Evolutionary conservation across 2,329 filamentous ascomycete species (phyloP).

Genomic region (Penicillium rolfsii): DNA sequence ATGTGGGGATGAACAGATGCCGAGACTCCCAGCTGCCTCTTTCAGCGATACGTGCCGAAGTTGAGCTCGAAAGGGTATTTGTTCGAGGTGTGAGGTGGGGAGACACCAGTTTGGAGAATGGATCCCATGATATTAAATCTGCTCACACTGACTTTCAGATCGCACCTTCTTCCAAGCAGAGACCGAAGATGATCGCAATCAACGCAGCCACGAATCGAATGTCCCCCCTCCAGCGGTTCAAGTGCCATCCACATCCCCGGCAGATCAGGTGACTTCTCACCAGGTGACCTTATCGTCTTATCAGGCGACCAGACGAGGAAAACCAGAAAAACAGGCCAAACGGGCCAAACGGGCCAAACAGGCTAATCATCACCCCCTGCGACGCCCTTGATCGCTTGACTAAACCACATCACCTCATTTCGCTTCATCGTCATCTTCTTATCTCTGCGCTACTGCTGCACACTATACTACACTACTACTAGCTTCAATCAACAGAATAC

Average conservation of each 20-base stretch:
- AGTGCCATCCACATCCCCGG: background rate
- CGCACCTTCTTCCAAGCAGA: background rate
- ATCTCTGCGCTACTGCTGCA: background rate
- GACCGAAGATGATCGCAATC: no score
- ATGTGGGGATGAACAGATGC: constrained; percentile 15
- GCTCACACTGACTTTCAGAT: background rate
- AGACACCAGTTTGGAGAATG: background rate
- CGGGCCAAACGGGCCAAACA: no score
- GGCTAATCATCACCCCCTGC: no score
- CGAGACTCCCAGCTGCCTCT: constrained; percentile 22
- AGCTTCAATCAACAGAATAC: background rate
- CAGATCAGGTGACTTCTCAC: background rate
- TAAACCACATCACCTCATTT: background rate
- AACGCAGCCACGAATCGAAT: no score
- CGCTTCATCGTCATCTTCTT: background rate
- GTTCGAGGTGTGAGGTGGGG: background rate
- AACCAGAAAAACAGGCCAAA: background rate
- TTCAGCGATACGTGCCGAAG: constrained; percentile 12
- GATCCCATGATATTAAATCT: background rate
- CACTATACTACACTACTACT: background rate
- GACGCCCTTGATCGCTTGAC: background rate
- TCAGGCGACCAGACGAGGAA: background rate
- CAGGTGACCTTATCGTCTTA: no score
- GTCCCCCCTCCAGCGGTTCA: no score
- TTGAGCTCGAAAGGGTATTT: constrained; percentile 3